These are phyloP conservation scores for Blastobotrys persicus DNA, from an alignment of 1,139 yeast genomes.

Conservation along the genomic window DNA sequence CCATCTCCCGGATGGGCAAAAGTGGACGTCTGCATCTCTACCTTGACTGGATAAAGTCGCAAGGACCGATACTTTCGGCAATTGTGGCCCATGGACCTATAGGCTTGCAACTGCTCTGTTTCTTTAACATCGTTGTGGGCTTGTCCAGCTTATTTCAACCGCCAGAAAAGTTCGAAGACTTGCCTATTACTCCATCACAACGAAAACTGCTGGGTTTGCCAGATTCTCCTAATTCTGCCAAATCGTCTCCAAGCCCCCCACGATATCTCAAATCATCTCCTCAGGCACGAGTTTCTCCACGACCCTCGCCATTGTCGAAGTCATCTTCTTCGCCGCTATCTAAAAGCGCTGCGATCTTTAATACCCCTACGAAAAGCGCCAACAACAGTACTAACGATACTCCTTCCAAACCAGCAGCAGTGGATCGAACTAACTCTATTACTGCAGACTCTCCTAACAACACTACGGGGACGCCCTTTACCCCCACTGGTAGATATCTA, in stretches of 20 bases:
- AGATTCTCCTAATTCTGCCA: constrained; percentile 25
- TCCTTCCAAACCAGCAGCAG: constrained; percentile 1
- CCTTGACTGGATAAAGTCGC: constrained; percentile 8
- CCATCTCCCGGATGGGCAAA: constrained; percentile 32
- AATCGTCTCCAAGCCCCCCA: constrained; percentile 32
- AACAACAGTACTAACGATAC: neutral
- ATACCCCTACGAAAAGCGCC: neutral
- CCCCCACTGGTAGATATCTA: constrained; percentile 22
- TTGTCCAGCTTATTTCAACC: constrained; percentile 39
- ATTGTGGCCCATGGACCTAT: neutral
- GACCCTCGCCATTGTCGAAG: constrained; percentile 31
- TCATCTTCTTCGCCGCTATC: constrained; percentile 20
- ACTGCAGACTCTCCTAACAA: neutral
- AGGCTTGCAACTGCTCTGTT: constrained; percentile 35
- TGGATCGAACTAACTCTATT: constrained; percentile 3
- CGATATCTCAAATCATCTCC: constrained; percentile 31
- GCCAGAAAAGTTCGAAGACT: constrained; percentile 41
- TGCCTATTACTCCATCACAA: constrained; percentile 44
- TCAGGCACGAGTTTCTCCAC: constrained; percentile 28
- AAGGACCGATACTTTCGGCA: neutral
- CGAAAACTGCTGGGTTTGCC: constrained; percentile 45
- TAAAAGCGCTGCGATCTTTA: neutral
- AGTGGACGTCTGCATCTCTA: constrained; percentile 19
- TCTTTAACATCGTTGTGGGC: constrained; percentile 41
- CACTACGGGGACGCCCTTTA: constrained; percentile 14